Evolutionary conservation across 176 grass and related monocot genomes (phyloP), one percentile per base, ranked within the genome.

Genomic region (Coix lacrymajobi): DNA sequence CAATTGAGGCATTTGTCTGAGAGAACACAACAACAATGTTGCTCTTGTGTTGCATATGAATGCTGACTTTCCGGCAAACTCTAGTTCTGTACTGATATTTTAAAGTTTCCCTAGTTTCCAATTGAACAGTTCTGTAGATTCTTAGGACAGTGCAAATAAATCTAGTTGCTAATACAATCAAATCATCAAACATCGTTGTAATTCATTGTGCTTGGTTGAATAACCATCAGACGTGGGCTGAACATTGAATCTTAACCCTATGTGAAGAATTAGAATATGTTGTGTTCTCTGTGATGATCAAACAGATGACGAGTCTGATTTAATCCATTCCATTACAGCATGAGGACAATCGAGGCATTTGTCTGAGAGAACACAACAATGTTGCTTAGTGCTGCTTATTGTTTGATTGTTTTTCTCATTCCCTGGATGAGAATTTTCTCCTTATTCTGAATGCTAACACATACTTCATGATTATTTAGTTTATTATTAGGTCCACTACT

Each of bases 281-380:
- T 1, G 0, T 46, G 76, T 66, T 79, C 76, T 79, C 76, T 36
- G 20, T 66, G 71, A 84, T 76, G 61, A 76, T 1, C 5, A 41
- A 57, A 67, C 80, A 75, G 71, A 75, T 64, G 81, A 73, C 44
- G 44, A 80, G 77, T 80, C 36, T 58, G 43, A 86, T 40, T 11
- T 32, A 73, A 49, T 73, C 67, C 8, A 31, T 64, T 80, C 57
- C 22, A 38, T 64, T 40, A 28, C 0, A 71, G 24, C 67, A 78
- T 78, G n/a, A 20, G 51, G 36, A 46, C 37, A 75, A 66, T 80
- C 78, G 60, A 56, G 43, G 69, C 69, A 80, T 39, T 74, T 43
- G 44, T 80, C 58, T 31, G 12, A 75, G 60, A 81, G 43, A 33
- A 64, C 33, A 0, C n/a, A n/a, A n/a, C 17, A 54, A 28, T 22